Evolutionary conservation across 2,329 filamentous ascomycete species (phyloP).

Genomic region (Penicillium decumbens): DNA sequence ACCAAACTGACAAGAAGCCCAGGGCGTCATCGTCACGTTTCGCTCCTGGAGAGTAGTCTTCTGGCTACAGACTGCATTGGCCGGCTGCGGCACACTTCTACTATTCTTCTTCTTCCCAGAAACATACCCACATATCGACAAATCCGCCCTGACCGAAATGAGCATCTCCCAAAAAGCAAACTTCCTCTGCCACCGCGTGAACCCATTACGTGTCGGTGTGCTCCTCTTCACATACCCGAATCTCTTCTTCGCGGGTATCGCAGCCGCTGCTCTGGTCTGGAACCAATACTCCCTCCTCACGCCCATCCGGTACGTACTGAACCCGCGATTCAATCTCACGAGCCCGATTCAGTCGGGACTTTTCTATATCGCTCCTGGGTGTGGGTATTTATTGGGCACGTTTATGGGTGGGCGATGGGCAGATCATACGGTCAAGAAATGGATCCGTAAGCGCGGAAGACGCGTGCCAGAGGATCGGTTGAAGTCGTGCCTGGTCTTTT

Average conservation of each 20-base stretch:
- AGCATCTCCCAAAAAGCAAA: slow-evolving; percentile 47
- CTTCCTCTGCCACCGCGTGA: slow-evolving; percentile 60
- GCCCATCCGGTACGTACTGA: slow-evolving; percentile 67
- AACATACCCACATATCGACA: slow-evolving; percentile 63
- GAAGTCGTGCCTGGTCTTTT: slow-evolving; percentile 54
- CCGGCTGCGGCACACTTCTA: slow-evolving; percentile 55
- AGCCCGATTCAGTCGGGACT: slow-evolving; percentile 63
- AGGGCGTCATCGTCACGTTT: slow-evolving; percentile 73
- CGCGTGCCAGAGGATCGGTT: slow-evolving; percentile 67
- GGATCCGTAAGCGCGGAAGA: slow-evolving; percentile 55
- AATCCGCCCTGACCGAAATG: slow-evolving; percentile 58
- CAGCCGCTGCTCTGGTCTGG: slow-evolving; percentile 63
- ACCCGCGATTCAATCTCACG: slow-evolving; percentile 66
- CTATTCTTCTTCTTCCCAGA: slow-evolving; percentile 66
- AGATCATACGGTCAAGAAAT: slow-evolving; percentile 61
- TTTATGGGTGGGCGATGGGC: slow-evolving; percentile 69
- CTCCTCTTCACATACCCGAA: slow-evolving; percentile 65
- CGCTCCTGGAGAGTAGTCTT: slow-evolving; percentile 70
- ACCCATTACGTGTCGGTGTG: slow-evolving; percentile 59
- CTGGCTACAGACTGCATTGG: slow-evolving; percentile 68
- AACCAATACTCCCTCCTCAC: slow-evolving; percentile 69
- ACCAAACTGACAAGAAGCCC: slow-evolving; percentile 49
- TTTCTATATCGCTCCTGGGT: slow-evolving; percentile 70
- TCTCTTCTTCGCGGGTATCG: slow-evolving; percentile 58
- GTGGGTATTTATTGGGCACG: slow-evolving; percentile 64